phyloP scores from a whole-genome alignment of 495 filamentous ascomycete species.

The Penicillium mononematosum region DNA sequence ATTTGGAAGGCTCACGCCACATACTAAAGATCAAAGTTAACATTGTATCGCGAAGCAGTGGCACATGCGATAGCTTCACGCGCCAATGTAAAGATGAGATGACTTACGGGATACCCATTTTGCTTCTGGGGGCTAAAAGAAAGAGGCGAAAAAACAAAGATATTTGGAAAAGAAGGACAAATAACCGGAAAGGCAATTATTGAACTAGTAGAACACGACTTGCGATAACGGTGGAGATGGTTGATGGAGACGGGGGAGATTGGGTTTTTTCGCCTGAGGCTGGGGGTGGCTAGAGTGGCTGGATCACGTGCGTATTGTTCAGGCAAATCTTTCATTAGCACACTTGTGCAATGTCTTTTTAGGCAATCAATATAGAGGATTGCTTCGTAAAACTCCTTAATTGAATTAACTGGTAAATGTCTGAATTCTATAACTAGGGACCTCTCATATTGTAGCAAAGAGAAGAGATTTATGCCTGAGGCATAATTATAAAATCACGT shows the following conservation, averaged over 20 bases:
- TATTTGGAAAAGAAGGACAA: conserved; percentile 16
- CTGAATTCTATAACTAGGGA: background rate
- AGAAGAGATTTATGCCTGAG: background rate
- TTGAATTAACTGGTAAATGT: background rate
- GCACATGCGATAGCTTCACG: conserved; percentile 30
- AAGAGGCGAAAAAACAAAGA: conserved; percentile 24
- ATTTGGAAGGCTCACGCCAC: conserved; percentile 53
- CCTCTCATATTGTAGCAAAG: background rate
- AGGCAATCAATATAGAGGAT: background rate
- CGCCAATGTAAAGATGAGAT: conserved; percentile 12
- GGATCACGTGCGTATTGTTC: background rate
- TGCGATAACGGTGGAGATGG: conserved; percentile 17
- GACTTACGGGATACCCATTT: conserved; percentile 82
- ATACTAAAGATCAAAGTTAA: conserved; percentile 42
- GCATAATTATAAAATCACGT: background rate
- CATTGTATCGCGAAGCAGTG: conserved; percentile 29
- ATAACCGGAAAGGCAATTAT: conserved; percentile 2
- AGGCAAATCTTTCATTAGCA: background rate
- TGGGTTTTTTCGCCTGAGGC: conserved; percentile 7
- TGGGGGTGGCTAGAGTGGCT: background rate
- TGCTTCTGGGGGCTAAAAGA: background rate
- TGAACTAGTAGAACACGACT: conserved; percentile 21
- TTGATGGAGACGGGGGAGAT: conserved; percentile 11
- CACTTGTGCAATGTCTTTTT: background rate
- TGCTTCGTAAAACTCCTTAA: background rate